Base-by-base conservation (phyloP, 768 basidiomycete species). In the Scleroderma citrinum region DNA sequence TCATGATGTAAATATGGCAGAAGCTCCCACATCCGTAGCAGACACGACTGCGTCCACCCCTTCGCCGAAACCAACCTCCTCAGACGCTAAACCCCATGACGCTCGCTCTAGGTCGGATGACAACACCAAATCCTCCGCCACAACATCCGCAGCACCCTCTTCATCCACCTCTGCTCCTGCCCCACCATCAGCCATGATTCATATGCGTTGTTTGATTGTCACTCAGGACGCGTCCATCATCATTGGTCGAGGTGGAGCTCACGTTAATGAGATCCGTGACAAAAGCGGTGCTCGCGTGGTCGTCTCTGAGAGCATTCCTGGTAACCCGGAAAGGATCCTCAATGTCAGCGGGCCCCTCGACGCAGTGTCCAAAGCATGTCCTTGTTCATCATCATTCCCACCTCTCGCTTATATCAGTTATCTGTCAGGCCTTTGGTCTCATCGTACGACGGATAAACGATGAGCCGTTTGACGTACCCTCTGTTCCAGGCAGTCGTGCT, bases 181-280 rank as follows among this genome's bases (percentile, higher is more conserved):
- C 2, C 71, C 82, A 11, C 86, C 87, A 21, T 82, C 88, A 16
- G 85, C 87, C 29, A 83, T 82, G 69, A 99, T 99, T 59, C 88
- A 94, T 62, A 95, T 99, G 92, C 84, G 95, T 40, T 94, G 92
- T 67, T 75, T 99, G 61, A 99, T 99, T 64, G 96, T 99, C 59
- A 98, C 96, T 10, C 94, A 97, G 71, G 96, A 99, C 70, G 96
- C 96, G 12, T 94, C 92, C 47, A 95, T 99, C 71, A 98, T 98
- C 73, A 99, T 99, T 57, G 96, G 96, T 32, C 92, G 92, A 70
- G 88, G 76, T 44, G 95, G 95, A 55, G 80, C 87, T 38, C 96
- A 98, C 70, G 94, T 99, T 58, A 97, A 96, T 60, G 96, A 99
- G 69, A 98, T 99, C 54, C 78, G 96, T 53, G 96, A 98, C 69